Evolutionary conservation across 441 rosid species (phyloP).

Genomic region (Pelargonium citronellum): DNA sequence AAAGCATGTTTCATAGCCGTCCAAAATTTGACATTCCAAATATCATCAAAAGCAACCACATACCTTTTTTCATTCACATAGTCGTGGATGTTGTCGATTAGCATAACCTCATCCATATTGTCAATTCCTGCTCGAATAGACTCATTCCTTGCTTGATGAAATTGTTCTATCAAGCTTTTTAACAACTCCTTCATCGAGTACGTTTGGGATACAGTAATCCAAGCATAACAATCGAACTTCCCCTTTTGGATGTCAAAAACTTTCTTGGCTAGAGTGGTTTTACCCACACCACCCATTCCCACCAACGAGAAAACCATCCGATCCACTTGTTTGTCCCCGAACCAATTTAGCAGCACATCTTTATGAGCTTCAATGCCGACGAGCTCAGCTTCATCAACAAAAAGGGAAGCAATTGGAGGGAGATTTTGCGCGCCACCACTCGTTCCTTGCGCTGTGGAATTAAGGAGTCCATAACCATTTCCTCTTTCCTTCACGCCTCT

Average conservation of each 20-base stretch:
- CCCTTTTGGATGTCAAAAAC: neutral
- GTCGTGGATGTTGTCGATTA: neutral
- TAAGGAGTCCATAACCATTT: neutral
- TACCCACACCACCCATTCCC: slow-evolving; percentile 20
- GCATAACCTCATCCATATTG: neutral
- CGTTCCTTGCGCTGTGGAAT: neutral
- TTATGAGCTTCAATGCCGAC: neutral
- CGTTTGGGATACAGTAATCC: neutral
- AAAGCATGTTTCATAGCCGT: neutral
- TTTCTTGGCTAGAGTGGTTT: slow-evolving; percentile 19
- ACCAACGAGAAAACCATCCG: neutral
- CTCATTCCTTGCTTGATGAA: neutral
- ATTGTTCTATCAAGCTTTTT: neutral
- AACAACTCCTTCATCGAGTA: neutral
- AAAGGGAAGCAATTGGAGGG: slow-evolving; percentile 13
- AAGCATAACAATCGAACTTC: slow-evolving; percentile 5
- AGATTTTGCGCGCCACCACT: neutral
- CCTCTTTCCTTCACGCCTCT: neutral
- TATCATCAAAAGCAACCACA: neutral
- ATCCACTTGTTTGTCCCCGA: neutral
- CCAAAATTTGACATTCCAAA: neutral
- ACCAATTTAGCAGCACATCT: neutral
- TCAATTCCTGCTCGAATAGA: neutral
- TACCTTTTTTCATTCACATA: neutral
- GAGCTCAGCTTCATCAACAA: slow-evolving; percentile 4